A percentile compares a stretch with the other conserved stretches of the same genome.
Conservation (phyloP, 2,329 filamentous ascomycete genomes). For the Mollisiaceae sp. region DNA sequence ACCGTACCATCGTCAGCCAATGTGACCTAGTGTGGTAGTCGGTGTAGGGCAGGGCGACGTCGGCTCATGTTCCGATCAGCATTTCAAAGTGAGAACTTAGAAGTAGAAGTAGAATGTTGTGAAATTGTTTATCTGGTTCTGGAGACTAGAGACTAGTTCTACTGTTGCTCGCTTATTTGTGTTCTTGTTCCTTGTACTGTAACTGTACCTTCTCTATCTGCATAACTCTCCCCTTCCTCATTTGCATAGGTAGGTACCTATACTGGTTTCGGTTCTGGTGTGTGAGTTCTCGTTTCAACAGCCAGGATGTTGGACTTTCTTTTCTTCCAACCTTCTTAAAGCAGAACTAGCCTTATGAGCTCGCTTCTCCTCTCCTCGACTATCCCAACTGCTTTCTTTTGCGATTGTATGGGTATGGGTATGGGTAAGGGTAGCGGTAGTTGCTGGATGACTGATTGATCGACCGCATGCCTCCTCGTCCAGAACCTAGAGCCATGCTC, state of each 20-base stretch:
- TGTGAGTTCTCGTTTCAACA: not conserved
- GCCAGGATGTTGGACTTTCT: not conserved
- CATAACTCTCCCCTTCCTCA: too few species aligned
- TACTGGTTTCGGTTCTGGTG: not conserved
- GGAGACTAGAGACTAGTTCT: too few species aligned
- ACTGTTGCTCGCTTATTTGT: too few species aligned
- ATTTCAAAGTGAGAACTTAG: too few species aligned
- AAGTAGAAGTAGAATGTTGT: too few species aligned
- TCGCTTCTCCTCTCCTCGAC: not conserved
- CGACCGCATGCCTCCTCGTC: slow-evolving; percentile 1
- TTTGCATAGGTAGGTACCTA: too few species aligned
- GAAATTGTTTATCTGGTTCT: too few species aligned
- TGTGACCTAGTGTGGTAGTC: not conserved
- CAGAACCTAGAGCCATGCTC: too few species aligned
- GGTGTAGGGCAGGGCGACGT: not conserved
- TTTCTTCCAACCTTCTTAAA: not conserved
- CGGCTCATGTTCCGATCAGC: too few species aligned
- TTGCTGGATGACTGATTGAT: slow-evolving; percentile 5
- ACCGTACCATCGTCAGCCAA: not conserved
- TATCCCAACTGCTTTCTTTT: not conserved
- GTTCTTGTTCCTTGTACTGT: too few species aligned
- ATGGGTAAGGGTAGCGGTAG: slow-evolving; percentile 14
- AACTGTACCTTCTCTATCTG: too few species aligned
- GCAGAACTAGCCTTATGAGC: not conserved
- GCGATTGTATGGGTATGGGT: slow-evolving; percentile 9